Percentiles rank a stretch among this genome's conserved stretches.
phyloP scores from a whole-genome alignment of 2,329 filamentous ascomycete genomes.

The Lachnellula subtilissima region DNA sequence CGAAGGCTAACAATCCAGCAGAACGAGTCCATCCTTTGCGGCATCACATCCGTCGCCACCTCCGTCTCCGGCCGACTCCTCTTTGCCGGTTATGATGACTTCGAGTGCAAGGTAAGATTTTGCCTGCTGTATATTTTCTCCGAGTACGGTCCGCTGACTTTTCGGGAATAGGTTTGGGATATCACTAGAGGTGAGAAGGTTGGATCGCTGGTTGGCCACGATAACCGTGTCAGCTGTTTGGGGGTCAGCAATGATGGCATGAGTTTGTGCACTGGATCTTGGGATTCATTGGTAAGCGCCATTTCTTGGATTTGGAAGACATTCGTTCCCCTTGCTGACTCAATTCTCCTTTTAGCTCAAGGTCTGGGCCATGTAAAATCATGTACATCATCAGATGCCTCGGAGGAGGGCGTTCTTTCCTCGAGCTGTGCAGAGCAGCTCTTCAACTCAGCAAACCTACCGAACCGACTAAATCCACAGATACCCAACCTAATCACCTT shows the following conservation, averaged over 20 bases:
- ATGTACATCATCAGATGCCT: constrained; percentile 16
- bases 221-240: constrained; percentile 97
- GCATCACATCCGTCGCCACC: constrained; percentile 96
- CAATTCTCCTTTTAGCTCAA: constrained; percentile 57
- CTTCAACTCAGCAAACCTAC: constrained; percentile 15
- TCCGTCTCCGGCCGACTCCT: constrained; percentile 92
- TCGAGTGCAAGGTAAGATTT: constrained; percentile 90
- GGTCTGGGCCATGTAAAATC: constrained; percentile 64
- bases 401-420: constrained; percentile 20
- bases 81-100: constrained; percentile 97
- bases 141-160: background rate
- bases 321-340: background rate
- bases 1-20: constrained; percentile 36
- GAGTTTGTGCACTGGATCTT: constrained; percentile 98
- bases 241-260: constrained; percentile 99
- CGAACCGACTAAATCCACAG: constrained; percentile 18
- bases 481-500: constrained; percentile 33
- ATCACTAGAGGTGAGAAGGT: constrained; percentile 95
- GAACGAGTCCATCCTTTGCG: constrained; percentile 96
- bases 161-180: constrained; percentile 77
- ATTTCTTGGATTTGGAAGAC: background rate
- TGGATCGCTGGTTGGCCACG: constrained; percentile 91
- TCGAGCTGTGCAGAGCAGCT: constrained; percentile 23
- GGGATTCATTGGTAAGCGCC: constrained; percentile 89
- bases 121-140: background rate